Percentiles rank a stretch among this genome's conserved stretches.
These are phyloP conservation scores for Porogramme epimiltina DNA, from an alignment of 1,284 basidiomycete species.

Conservation along the genomic window DNA sequence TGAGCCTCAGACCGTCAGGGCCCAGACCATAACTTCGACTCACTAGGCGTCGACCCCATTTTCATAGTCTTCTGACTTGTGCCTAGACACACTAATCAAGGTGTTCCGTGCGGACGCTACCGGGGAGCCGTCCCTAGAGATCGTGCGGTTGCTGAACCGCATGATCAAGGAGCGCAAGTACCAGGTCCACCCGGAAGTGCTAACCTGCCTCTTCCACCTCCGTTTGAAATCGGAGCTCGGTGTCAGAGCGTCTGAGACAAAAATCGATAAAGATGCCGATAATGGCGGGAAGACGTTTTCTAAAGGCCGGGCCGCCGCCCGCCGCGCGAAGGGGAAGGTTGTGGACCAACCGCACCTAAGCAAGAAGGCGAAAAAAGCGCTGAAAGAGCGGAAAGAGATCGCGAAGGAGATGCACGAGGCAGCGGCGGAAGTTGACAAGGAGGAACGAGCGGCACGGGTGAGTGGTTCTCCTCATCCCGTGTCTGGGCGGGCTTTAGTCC, in stretches of 20 bases:
- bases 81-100: slow-evolving; percentile 77
- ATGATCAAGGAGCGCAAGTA: slow-evolving; percentile 96
- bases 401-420: slow-evolving; percentile 92
- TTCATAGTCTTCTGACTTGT: slow-evolving; percentile 74
- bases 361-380: slow-evolving; percentile 82
- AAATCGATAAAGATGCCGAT: slow-evolving; percentile 54
- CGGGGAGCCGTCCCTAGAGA: slow-evolving; percentile 83
- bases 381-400: slow-evolving; percentile 85
- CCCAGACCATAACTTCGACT: not conserved
- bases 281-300: slow-evolving; percentile 35
- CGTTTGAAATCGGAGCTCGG: slow-evolving; percentile 89
- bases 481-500: slow-evolving; percentile 9
- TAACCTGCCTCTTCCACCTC: slow-evolving; percentile 85
- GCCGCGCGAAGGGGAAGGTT: slow-evolving; percentile 59
- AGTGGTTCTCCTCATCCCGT: slow-evolving; percentile 25
- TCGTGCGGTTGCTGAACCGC: slow-evolving; percentile 89
- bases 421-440: slow-evolving; percentile 91
- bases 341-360: slow-evolving; percentile 75
- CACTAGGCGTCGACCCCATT: not conserved
- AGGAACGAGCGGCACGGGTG: slow-evolving; percentile 85
- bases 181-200: slow-evolving; percentile 87
- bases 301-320: slow-evolving; percentile 51
- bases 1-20: slow-evolving; percentile 38
- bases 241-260: slow-evolving; percentile 72
- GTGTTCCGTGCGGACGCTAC: slow-evolving; percentile 83